Conservation (phyloP, 2,329 filamentous ascomycete species). For the Fusarium sp. region DNA sequence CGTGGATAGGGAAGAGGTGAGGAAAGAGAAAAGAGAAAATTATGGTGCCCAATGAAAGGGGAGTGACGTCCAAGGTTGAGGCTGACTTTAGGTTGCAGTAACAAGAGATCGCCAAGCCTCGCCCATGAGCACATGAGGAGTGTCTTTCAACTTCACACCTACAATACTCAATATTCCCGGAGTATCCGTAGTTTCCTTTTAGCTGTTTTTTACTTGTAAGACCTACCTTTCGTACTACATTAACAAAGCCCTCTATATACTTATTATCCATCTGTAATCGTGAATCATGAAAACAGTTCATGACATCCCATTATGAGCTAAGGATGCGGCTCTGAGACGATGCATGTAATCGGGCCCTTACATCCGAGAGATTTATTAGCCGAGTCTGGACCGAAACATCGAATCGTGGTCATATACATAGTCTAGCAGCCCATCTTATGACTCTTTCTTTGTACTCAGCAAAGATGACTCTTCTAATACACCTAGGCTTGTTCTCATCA, state of each 20-base stretch:
- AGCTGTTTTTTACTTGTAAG: rapidly evolving
- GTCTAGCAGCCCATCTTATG: conserved; percentile 2
- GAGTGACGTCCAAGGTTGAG: neutral
- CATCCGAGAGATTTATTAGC: conserved; percentile 40
- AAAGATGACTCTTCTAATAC: neutral
- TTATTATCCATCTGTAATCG: neutral
- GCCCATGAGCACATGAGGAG: neutral
- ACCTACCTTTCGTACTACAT: rapidly evolving
- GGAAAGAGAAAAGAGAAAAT: neutral
- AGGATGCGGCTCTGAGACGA: conserved; percentile 2
- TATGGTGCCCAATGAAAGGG: neutral
- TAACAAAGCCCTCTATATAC: too few species aligned
- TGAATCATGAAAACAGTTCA: neutral
- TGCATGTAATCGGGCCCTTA: conserved; percentile 33
- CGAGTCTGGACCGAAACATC: conserved; percentile 41
- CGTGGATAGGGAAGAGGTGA: neutral
- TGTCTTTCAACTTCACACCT: neutral
- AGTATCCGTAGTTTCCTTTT: neutral
- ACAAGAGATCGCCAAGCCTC: conserved; percentile 25
- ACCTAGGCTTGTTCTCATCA: neutral
- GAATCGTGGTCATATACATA: conserved; percentile 26
- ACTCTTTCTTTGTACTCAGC: neutral
- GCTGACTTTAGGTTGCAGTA: conserved; percentile 15
- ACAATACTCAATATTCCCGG: neutral
- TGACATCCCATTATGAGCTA: conserved; percentile 1